Evolutionary conservation across 805 yeast genomes (phyloP), one percentile per base, ranked within the genome.

Genomic region (Pichia heedii): DNA sequence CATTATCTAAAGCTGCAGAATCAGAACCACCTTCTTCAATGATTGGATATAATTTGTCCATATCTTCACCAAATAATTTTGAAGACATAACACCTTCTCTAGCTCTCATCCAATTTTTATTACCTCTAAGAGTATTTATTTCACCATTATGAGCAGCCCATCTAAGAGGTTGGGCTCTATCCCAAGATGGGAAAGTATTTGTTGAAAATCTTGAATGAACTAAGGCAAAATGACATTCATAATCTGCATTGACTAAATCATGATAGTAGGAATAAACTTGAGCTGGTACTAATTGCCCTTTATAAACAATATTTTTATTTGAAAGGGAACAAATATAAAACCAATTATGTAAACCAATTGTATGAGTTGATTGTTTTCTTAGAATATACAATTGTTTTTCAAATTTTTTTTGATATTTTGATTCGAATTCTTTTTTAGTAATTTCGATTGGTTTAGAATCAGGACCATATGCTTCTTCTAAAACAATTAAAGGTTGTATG

Each of bases 121-220:
- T 90, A 54, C 98, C 98, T 65, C 97, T 78, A 60, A 90, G 69
- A 34, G 98, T 90, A 68, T 90, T 90, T 65, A 90, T 93, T 68
- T 90, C 98, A 73, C 98, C 98, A 64, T 90, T 90, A 69, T 90
- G 98, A 33, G 98, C 98, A 27, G 95, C 86, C 83, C 94, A 82
- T 65, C 97, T 75, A 58, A 90, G 74, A 39, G 98, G 98, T 68
- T 90, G 98, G 21, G 98, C 97, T 67, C 98, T 79, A 68, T 93
- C 98, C 98, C 98, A 90, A n/a, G 96, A 87, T 39, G 98, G 98
- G 78, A 90, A 90, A 39, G 98, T 90, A 66, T 90, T 90, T 27
- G 98, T 90, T 45, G 97, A 88, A 73, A 90, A 90, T 63, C 98
- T 79, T 21, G 97, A 89, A 69, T 90, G 98, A 41, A 90, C 97